Base-by-base conservation (phyloP, 2,329 filamentous ascomycete species). In the Aspergillus chevalieri region DNA sequence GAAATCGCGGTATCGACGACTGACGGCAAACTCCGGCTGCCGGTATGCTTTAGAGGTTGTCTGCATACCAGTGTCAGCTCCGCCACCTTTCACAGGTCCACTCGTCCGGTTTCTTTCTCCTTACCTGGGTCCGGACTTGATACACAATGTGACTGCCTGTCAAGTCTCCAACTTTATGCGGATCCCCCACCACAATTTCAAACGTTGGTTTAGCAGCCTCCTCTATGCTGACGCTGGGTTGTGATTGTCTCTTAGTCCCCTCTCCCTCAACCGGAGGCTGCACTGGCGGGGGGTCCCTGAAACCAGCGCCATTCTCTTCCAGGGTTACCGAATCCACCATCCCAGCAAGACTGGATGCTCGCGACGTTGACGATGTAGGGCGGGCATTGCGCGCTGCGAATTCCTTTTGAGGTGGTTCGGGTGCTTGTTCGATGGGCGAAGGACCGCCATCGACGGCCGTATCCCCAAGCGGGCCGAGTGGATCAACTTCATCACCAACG, bases 131-230 rank as follows among this genome's bases (percentile, higher is more conserved):
- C 63, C 87, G 82, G 56, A 98, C 93, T 61, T 89, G 89, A 73
- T 98, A 98, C 44, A 97, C 93, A 56, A 95, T 98, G 70, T 98
- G 93, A 55, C 91, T 95, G 69, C 88, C 95, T 7, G 93, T 96
- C 67, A 97, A 72, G 71, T 97, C 93, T 52, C 93, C 93, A 58
- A 98, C 92, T 75, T 97, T 98, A 73, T 96, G 91, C 48, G 93
- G 93, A 72, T 98, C 93, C 50, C 93, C 93, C 19, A 98, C 93
- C 2, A 80, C 84, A 62, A 98, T 97, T 45, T 88, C 77, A 70
- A 97, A 98, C 39, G 77, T 86, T 4, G 93, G 93, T 71, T 95
- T 95, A 26, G 92, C 85, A 43, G 93, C 93, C 73, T 95, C 88
- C 70, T 97, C 92, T 49, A 97, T 76, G 68, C 87, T 94, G 57